Base-by-base conservation (phyloP, 1,284 basidiomycete genomes). In the Veloboletus limbatus region DNA sequence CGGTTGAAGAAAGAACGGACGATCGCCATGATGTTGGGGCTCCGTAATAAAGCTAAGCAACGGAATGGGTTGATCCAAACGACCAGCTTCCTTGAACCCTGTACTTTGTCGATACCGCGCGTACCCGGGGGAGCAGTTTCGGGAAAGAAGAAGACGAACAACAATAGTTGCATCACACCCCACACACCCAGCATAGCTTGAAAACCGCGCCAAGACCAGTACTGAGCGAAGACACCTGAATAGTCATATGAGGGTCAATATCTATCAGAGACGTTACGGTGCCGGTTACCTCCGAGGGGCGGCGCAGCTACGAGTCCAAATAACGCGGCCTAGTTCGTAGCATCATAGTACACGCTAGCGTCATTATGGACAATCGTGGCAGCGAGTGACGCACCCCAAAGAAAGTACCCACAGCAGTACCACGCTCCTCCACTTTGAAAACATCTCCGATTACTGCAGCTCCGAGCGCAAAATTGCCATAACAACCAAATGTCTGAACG, bases 131-230 rank as follows among this genome's bases (percentile, higher is more conserved):
- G 82, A 14, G 73, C 76, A 2, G 88, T 91, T 59, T 92, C 90
- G 0, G 89, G 88, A 14, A 89, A 72, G 45, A 77, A 74, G 17
- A 78, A 42, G 8, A 69, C 58, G 25, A 82, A 70, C 8, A 76
- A 56, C 0, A 76, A 21, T 25, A 81, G 68, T 1, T 75, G 71
- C 3, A 76, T 47, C 0, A 75, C 51, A 4, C 76, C 76, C 27
- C 70, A 62, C 0, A 71, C 57, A 2, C 75, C 77, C 3, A 88
- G 51, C 0, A 65, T 57, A 26, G 67, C 65, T 62, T 92, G 87
- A 60, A 85, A 80, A 2, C 75, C 59, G 3, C 87, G 75, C 89
- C 89, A 92, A 0, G 85, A 82, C 31, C 70, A 72, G 51, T 81
- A 82, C 43, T 79, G 66, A 0, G 81, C 70, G 0, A 72, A 66